Evolutionary conservation across 805 yeast genomes (phyloP).

Genomic region (Candida ovalis): DNA sequence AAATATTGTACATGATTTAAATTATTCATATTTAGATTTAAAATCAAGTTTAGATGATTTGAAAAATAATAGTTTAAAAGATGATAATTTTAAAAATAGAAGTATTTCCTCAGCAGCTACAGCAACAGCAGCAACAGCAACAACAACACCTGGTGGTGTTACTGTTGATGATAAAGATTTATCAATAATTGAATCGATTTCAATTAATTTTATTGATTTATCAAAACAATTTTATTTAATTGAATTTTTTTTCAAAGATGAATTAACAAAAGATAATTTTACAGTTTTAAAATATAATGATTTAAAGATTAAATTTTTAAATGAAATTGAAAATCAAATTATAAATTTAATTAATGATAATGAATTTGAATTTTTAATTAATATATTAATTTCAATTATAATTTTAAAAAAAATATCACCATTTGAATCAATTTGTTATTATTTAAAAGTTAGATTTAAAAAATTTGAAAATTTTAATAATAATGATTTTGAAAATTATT

Average conservation of each 20-base stretch:
- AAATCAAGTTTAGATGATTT: constrained; percentile 7
- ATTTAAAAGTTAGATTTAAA: constrained; percentile 20
- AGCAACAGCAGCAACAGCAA: not conserved
- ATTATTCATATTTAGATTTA: constrained; percentile 16
- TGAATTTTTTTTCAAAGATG: constrained; percentile 18
- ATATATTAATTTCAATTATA: constrained; percentile 23
- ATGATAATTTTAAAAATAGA: not conserved
- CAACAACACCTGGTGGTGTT: not conserved
- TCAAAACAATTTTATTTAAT: constrained; percentile 26
- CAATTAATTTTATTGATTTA: constrained; percentile 18
- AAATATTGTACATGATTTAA: constrained; percentile 27
- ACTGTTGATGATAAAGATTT: not conserved
- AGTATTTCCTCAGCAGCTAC: not conserved
- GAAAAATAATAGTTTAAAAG: constrained; percentile 1
- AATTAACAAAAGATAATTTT: constrained; percentile 12
- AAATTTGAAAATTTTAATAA: constrained; percentile 5
- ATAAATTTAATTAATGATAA: constrained; percentile 21
- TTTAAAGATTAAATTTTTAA: constrained; percentile 16
- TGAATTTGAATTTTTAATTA: constrained; percentile 27
- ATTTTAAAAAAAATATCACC: constrained; percentile 18
- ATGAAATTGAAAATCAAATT: constrained; percentile 19
- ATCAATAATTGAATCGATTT: constrained; percentile 11
- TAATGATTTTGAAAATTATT: constrained; percentile 21
- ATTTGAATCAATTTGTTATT: constrained; percentile 21
- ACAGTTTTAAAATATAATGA: constrained; percentile 16